A percentile compares a stretch with the other conserved stretches of the same genome.
phyloP scores from a whole-genome alignment of 2,329 filamentous ascomycete species.

The Orbilia oligospora region DNA sequence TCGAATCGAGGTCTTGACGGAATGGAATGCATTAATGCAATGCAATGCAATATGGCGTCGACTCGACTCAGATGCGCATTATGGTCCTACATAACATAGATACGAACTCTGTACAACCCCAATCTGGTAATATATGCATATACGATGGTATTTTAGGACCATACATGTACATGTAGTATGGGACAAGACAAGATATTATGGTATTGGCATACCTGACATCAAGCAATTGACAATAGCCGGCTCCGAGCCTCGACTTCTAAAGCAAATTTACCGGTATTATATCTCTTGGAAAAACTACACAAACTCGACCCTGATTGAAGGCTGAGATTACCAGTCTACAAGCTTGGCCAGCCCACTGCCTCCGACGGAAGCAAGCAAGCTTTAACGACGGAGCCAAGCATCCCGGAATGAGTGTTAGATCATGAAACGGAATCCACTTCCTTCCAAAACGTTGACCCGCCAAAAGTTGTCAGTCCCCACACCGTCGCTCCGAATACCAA shows the following conservation, averaged over 20 bases:
- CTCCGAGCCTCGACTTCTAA: slow-evolving; percentile 18
- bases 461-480: slow-evolving; percentile 31
- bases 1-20: no score
- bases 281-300: slow-evolving; percentile 12
- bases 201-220: not conserved
- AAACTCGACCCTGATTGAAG: no score
- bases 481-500: slow-evolving; percentile 33
- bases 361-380: slow-evolving; percentile 10
- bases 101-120: no score
- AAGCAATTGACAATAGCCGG: slow-evolving; percentile 10
- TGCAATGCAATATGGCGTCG: not conserved
- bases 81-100: no score
- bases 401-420: slow-evolving; percentile 50
- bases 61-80: no score
- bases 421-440: slow-evolving; percentile 48
- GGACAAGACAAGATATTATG: no score
- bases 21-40: no score
- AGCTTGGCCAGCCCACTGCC: slow-evolving; percentile 14
- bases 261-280: slow-evolving; percentile 29
- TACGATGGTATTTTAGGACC: no score
- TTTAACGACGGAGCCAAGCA: slow-evolving; percentile 42
- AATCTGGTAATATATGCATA: no score
- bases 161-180: no score
- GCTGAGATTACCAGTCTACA: not conserved
- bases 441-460: slow-evolving; percentile 7